Evolutionary conservation across 2,329 filamentous ascomycete species (phyloP).

Genomic region (Phoma herbarum): DNA sequence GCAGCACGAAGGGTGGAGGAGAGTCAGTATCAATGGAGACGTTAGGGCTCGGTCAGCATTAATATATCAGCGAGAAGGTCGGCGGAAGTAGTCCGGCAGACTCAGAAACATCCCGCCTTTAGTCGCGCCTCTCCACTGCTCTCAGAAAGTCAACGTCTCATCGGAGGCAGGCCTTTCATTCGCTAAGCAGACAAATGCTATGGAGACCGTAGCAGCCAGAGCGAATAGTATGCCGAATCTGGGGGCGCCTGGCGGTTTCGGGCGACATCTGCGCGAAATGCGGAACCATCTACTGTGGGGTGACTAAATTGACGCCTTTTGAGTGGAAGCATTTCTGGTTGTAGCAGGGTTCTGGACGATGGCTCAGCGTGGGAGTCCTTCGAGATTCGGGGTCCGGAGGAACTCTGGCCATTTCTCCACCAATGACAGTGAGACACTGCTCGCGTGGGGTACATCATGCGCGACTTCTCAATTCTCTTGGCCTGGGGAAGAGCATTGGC

Average conservation of each 20-base stretch:
- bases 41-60: conserved; percentile 48
- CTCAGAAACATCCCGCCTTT: conserved; percentile 45
- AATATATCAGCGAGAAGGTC: conserved; percentile 50
- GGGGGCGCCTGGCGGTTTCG: conserved; percentile 38
- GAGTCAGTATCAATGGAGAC: conserved; percentile 23
- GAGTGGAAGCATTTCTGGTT: conserved; percentile 31
- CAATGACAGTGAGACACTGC: conserved; percentile 27
- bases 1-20: conserved; percentile 23
- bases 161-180: conserved; percentile 38
- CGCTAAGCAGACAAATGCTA: conserved; percentile 27
- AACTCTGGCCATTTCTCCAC: conserved; percentile 39
- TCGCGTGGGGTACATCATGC: conserved; percentile 41
- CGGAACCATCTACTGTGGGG: conserved; percentile 44
- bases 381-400: conserved; percentile 27
- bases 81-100: conserved; percentile 44
- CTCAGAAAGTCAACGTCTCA: conserved; percentile 33
- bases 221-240: conserved; percentile 36
- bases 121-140: conserved; percentile 33
- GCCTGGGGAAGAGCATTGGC: conserved; percentile 43
- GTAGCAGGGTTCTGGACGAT: conserved; percentile 38
- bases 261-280: conserved; percentile 45
- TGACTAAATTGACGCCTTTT: conserved; percentile 47
- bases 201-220: conserved; percentile 34
- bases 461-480: conserved; percentile 34
- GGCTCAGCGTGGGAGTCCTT: conserved; percentile 29